These are phyloP conservation scores for Hanseniaspora vineae DNA, from an alignment of 805 yeast genomes.

Conservation along the genomic window DNA sequence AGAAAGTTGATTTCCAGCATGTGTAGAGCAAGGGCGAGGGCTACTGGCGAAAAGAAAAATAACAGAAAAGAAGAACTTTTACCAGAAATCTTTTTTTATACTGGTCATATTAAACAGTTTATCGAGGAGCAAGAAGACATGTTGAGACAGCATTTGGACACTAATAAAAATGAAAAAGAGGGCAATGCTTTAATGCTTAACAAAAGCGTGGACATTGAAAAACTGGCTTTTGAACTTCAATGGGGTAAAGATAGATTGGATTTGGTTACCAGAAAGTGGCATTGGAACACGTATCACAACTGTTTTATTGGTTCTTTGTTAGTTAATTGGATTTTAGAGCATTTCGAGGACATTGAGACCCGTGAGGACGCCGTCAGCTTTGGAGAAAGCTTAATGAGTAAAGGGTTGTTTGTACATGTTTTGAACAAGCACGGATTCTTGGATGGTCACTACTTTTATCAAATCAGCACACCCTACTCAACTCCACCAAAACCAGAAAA, in stretches of 20 bases:
- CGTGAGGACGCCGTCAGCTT: slow-evolving; percentile 72
- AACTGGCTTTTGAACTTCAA: slow-evolving; percentile 55
- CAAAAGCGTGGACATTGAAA: slow-evolving; percentile 35
- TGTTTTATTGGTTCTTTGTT: slow-evolving; percentile 80
- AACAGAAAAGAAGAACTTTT: slow-evolving; percentile 33
- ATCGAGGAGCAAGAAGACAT: slow-evolving; percentile 39
- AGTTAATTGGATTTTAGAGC: slow-evolving; percentile 73
- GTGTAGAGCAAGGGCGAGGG: slow-evolving; percentile 40
- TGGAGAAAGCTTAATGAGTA: slow-evolving; percentile 68
- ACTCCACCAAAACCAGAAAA: slow-evolving; percentile 9
- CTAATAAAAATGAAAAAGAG: slow-evolving; percentile 15
- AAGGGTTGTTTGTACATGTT: slow-evolving; percentile 67
- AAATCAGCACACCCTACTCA: slow-evolving; percentile 43
- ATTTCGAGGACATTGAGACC: slow-evolving; percentile 65
- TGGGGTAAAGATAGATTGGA: slow-evolving; percentile 44
- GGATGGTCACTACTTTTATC: slow-evolving; percentile 90
- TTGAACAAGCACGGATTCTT: slow-evolving; percentile 70
- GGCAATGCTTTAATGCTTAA: slow-evolving; percentile 24
- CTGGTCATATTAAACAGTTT: slow-evolving; percentile 67
- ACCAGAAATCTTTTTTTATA: slow-evolving; percentile 76
- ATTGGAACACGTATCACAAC: slow-evolving; percentile 60
- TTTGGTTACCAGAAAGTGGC: slow-evolving; percentile 81
- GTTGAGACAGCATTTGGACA: slow-evolving; percentile 22
- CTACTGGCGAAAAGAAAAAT: slow-evolving; percentile 28
- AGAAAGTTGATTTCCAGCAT: slow-evolving; percentile 51